Base-by-base conservation (phyloP, 2,329 filamentous ascomycete species). In the Alternaria conjuncta region DNA sequence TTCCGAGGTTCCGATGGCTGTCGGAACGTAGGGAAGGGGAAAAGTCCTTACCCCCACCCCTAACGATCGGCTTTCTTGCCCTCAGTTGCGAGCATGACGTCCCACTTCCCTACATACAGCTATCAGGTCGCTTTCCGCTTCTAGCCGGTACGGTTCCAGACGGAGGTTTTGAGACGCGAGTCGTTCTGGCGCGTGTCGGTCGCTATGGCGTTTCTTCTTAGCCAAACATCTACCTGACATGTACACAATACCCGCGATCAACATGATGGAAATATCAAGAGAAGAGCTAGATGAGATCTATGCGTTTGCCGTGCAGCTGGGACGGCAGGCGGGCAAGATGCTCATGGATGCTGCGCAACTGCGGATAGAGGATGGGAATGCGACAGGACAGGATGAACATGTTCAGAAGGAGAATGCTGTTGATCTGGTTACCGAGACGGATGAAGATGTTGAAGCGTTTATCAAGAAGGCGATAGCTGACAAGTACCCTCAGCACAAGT, bases 341-440 rank as follows among this genome's bases (percentile, higher is more conserved):
- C 84, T 94, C 45, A 86, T 91, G 75, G 84, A 88, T 51, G 88
- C 87, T 12, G 87, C 89, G n/a, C 83, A 86, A 67, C 76, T 84
- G 66, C 84, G 89, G 32, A 86, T 86, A 70, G 81, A 79, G 10
- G 82, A 80, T 41, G 72, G 74, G 47, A 68, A 41, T 61, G 66
- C 61, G 71, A 74, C 53, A 2, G 23, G 58, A 28, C 55, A 69
- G 13, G 65, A 75, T 43, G 73, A 77, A 63, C 84, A 86, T 58
- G 80, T 84, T 8, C 90, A 93, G 79, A 94, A 94, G 77, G 89
- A 92, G 68, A 93, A 87, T 74, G 86, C 90, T 1, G 91, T 94
- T 11, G 92, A 94, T 76, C 87, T 94, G 65, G 91, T 94, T 20
- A 94, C 91, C 10, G 87, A 93, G 80, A 91, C 90, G 1, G 91